Conservation (phyloP, 352 stramenopile species). For the Aphanomyces euteiches region DNA sequence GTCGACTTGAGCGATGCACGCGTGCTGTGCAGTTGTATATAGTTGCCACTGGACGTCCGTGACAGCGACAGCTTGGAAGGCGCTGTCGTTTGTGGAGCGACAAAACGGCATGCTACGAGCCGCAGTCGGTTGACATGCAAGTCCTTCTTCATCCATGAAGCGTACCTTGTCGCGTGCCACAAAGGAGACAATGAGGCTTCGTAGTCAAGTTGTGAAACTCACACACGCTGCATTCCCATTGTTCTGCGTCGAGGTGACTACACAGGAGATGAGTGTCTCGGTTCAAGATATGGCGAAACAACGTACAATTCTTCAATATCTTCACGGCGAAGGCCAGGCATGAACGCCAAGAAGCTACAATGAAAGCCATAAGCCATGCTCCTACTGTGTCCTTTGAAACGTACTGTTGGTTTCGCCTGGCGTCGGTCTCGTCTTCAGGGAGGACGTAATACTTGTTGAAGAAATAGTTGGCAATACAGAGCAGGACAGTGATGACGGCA, state of each 20-base stretch:
- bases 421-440: background rate
- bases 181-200: slow-evolving; percentile 14
- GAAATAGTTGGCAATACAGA: slow-evolving; percentile 9
- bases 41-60: slow-evolving; percentile 4
- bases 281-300: background rate
- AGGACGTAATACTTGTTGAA: slow-evolving; percentile 14
- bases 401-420: background rate
- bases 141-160: background rate
- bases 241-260: slow-evolving; percentile 22
- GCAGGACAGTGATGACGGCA: background rate
- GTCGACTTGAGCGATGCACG: slow-evolving; percentile 12
- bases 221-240: slow-evolving; percentile 23
- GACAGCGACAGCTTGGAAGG: background rate
- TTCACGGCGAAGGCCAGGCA: slow-evolving; percentile 21
- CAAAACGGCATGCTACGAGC: slow-evolving; percentile 11
- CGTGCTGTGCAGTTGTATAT: slow-evolving; percentile 14
- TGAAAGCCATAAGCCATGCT: too few relatives aligned
- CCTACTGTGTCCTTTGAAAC: background rate
- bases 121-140: background rate
- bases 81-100: background rate
- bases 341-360: slow-evolving; percentile 25
- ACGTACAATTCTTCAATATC: slow-evolving; percentile 28
- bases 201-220: slow-evolving; percentile 21
- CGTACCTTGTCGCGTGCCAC: slow-evolving; percentile 15
- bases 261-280: background rate